phyloP scores from a whole-genome alignment of 495 filamentous ascomycete genomes.

The Aspergillus kassunensis region DNA sequence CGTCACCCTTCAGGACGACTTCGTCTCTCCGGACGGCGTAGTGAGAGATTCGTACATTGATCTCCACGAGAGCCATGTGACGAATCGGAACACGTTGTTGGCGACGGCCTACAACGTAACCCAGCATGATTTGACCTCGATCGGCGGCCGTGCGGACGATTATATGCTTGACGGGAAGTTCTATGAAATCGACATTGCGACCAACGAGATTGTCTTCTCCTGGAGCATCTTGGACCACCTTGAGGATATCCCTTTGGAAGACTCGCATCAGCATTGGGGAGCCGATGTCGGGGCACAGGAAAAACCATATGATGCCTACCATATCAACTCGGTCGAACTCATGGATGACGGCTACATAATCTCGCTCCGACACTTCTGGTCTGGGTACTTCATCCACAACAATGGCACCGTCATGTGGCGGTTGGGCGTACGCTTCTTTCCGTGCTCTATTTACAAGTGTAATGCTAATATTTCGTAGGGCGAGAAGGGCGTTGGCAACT shows the following conservation, averaged over 20 bases:
- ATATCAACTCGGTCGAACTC: constrained; percentile 36
- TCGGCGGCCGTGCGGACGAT: constrained; percentile 38
- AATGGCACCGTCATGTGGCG: constrained; percentile 41
- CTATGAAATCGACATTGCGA: constrained; percentile 41
- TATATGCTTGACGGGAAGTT: constrained; percentile 46
- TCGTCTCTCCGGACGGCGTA: constrained; percentile 27
- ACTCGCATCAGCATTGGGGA: constrained; percentile 18
- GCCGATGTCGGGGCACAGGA: constrained; percentile 22
- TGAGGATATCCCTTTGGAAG: constrained; percentile 20
- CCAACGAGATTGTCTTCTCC: constrained; percentile 31
- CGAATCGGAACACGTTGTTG: constrained; percentile 45
- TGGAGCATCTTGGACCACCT: constrained; percentile 32
- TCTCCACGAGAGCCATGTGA: constrained; percentile 47
- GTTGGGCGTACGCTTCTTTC: constrained; percentile 19
- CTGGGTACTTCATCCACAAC: constrained; percentile 30
- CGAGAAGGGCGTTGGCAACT: constrained; percentile 40
- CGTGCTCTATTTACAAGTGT: background rate
- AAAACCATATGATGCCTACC: constrained; percentile 39
- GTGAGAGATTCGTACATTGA: constrained; percentile 34
- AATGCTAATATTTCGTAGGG: constrained; percentile 17
- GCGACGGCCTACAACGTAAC: constrained; percentile 54
- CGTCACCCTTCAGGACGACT: constrained; percentile 24
- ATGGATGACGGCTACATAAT: constrained; percentile 37
- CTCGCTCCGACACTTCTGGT: constrained; percentile 34
- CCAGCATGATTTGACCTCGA: constrained; percentile 41